phyloP scores from a whole-genome alignment of 1,284 basidiomycete genomes.

The Moesziomyces aphidis region DNA sequence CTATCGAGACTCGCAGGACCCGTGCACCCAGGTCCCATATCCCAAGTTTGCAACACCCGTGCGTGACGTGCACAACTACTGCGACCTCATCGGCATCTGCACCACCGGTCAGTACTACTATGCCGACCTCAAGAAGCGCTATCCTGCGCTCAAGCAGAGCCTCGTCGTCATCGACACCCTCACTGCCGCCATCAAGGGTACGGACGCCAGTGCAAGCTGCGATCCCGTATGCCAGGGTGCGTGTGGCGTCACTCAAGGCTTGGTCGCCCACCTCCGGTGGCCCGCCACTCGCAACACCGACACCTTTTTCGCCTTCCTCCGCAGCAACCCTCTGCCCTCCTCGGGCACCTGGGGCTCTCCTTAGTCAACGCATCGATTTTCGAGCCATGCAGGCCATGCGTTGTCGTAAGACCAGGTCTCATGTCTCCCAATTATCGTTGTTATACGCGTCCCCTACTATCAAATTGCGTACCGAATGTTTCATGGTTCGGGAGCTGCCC shows the following conservation, averaged over 20 bases:
- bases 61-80: conserved; percentile 31
- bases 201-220: conserved; percentile 11
- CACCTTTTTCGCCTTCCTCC: conserved; percentile 28
- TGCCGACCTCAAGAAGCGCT: conserved; percentile 22
- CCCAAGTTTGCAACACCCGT: conserved; percentile 27
- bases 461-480: too few relatives aligned
- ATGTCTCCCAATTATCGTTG: too few relatives aligned
- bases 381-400: too few relatives aligned
- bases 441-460: too few relatives aligned
- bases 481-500: too few relatives aligned
- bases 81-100: conserved; percentile 31
- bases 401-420: too few relatives aligned
- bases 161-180: conserved; percentile 19
- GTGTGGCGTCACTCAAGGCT: conserved; percentile 10
- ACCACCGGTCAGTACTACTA: conserved; percentile 26
- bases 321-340: conserved; percentile 15
- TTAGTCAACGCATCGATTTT: too few relatives aligned
- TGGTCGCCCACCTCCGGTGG: conserved; percentile 9
- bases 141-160: conserved; percentile 18
- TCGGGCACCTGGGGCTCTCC: conserved; percentile 23
- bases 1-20: conserved; percentile 37
- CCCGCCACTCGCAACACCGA: conserved; percentile 11
- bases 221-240: conserved; percentile 19
- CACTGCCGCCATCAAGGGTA: conserved; percentile 13
- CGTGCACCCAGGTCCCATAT: conserved; percentile 24